phyloP scores from a whole-genome alignment of 2,329 filamentous ascomycete species.

The Bipolaris cookei region DNA sequence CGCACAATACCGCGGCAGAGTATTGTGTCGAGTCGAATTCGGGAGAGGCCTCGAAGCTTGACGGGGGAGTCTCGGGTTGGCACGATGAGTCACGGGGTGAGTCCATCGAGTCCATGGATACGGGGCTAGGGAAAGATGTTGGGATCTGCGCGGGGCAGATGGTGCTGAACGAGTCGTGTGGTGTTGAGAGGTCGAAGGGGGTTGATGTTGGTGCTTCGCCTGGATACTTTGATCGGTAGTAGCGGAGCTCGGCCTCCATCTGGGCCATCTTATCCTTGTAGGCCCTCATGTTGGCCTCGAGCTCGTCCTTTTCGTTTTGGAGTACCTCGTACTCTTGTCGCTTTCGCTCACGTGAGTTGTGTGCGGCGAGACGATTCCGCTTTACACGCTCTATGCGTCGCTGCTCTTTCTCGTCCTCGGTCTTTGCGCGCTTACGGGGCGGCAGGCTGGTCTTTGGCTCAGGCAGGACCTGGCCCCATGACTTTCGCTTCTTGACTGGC shows the following conservation, averaged over 20 bases:
- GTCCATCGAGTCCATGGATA: constrained; percentile 49
- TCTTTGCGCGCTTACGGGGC: constrained; percentile 96
- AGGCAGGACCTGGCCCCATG: constrained; percentile 96
- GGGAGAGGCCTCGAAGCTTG: constrained; percentile 53
- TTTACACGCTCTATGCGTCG: constrained; percentile 96
- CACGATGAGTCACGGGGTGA: constrained; percentile 48
- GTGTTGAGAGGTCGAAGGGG: constrained; percentile 30
- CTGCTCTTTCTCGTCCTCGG: constrained; percentile 98
- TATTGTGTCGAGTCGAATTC: constrained; percentile 98
- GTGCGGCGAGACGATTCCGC: constrained; percentile 91
- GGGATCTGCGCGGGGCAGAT: constrained; percentile 46
- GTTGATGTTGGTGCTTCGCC: constrained; percentile 32
- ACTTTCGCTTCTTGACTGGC: constrained; percentile 90
- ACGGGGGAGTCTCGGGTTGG: constrained; percentile 49
- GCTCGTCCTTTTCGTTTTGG: constrained; percentile 66
- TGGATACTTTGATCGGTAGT: constrained; percentile 44
- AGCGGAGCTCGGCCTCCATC: constrained; percentile 57
- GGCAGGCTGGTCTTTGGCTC: constrained; percentile 96
- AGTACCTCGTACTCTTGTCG: constrained; percentile 87
- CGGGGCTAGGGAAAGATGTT: constrained; percentile 45
- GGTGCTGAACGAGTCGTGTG: constrained; percentile 35
- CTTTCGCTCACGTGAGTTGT: constrained; percentile 95
- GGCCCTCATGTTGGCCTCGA: constrained; percentile 69
- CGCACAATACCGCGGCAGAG: constrained; percentile 99
- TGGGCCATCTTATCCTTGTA: constrained; percentile 57